Evolutionary conservation across 2,329 filamentous ascomycete species (phyloP), one percentile per base, ranked within the genome.

Genomic region (Talaromyces sp.): DNA sequence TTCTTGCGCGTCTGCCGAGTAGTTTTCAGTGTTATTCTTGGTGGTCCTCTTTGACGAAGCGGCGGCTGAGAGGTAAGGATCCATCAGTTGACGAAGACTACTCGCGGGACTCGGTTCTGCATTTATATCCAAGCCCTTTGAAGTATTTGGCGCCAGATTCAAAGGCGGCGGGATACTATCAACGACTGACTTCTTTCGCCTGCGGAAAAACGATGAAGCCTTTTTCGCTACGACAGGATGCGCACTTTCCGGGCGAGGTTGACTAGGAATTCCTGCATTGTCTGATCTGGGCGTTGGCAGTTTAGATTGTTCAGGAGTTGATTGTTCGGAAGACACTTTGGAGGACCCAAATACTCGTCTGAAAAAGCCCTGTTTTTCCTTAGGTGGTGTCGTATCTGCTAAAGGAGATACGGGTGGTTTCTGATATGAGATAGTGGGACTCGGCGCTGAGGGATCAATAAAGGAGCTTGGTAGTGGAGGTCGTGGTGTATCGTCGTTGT

Each of bases 191-290:
- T 93, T 95, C 82, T 97, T 97, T 62, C 92, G 84, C 60, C 94
- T 83, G 62, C 94, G 84, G 77, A 97, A 97, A 76, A 99, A 97
- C 0, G 91, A 93, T 0, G 91, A 93, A 1, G 93, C 95, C 3
- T 90, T 84, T 73, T 97, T 97, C 78, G 97, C 97, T 66, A 89
- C 89, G 53, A 97, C 77, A 43, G 73, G 75, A 28, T 70, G 71
- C 11, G 68, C 64, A 39, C 68, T 69, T 56, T 76, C 72, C 43
- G 72, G 71, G 21, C 60, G 61, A 28, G 64, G 59, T 17, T 67
- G 56, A 40, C 67, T 66, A 13, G 68, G 35, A n/a, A 64, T 19
- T 66, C 67, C 60, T 63, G 64, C 52, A 53, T 15, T 57, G 31
- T 53, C 54, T 31, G 40, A 31, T 19, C 40, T 52, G 5, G 53